These are phyloP conservation scores for Corchorus olitorius DNA, from an alignment of 345 rosid genomes.

Conservation along the genomic window DNA sequence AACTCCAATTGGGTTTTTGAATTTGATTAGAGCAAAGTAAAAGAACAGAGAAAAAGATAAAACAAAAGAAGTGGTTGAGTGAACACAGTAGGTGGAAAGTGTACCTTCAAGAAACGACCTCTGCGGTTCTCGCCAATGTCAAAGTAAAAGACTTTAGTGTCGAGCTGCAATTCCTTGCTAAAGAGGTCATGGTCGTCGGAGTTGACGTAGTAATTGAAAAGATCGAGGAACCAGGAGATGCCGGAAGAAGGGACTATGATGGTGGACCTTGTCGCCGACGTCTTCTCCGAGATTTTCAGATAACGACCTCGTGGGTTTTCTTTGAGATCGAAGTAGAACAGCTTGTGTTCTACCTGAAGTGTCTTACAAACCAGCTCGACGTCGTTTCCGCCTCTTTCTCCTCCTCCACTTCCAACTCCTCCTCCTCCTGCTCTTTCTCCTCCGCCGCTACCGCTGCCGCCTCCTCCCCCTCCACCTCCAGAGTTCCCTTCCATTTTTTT, in stretches of 20 bases:
- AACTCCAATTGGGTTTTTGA: too few relatives aligned
- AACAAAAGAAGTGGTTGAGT: background rate
- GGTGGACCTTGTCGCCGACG: constrained; percentile 98
- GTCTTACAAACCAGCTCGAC: constrained; percentile 96
- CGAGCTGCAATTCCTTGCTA: constrained; percentile 97
- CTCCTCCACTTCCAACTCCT: background rate
- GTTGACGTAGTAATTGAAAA: constrained; percentile 91
- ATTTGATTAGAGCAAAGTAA: background rate
- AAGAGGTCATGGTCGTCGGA: constrained; percentile 88
- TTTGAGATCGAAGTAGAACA: constrained; percentile 94
- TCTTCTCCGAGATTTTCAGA: constrained; percentile 95
- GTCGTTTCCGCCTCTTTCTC: constrained; percentile 43
- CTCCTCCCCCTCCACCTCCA: constrained; percentile 14
- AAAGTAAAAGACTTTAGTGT: constrained; percentile 96
- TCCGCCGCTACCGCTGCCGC: background rate
- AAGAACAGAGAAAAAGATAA: background rate
- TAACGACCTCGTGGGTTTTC: constrained; percentile 97
- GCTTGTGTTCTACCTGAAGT: constrained; percentile 56
- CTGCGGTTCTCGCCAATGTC: constrained; percentile 96
- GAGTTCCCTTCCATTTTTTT: constrained; percentile 21
- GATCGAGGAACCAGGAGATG: constrained; percentile 97
- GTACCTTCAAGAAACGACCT: constrained; percentile 94
- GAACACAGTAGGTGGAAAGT: background rate
- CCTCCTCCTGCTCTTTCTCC: constrained; percentile 8
- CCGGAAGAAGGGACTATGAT: constrained; percentile 97